Base-by-base conservation (phyloP, 2,329 filamentous ascomycete genomes). In the Lasiodiplodia hormozganensis region DNA sequence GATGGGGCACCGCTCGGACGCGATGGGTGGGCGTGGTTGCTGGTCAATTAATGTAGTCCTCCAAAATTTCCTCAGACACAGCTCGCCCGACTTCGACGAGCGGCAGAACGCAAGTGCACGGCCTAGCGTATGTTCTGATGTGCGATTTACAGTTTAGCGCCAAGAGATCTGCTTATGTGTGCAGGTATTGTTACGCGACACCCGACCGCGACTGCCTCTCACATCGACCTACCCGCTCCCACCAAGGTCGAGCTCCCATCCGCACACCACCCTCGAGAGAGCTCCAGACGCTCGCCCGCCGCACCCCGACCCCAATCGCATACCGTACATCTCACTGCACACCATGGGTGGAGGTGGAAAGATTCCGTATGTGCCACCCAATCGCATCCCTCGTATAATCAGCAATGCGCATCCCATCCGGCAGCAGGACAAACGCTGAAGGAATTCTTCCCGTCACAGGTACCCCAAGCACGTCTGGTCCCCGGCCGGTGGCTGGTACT, bases 381-480 rank as follows among this genome's bases (percentile, higher is more conserved):
- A 53, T 38, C 38, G 69, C 69, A 64, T 52, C 28, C 62, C 71
- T 76, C 67, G 76, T 64, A 64, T 64, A 64, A 64, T 64, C 60
- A 64, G 60, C 60, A 64, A 16, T n/a, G 47, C 60, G 47, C 43
- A 64, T 52, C 73, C 25, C 47, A 31, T 49, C 38, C 52, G n/a
- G 47, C 40, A 51, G 21, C 49, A 56, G 25, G 40, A 43, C 60
- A 43, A 40, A 67, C 53, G 31, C 47, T 52, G 60, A 52, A 14
- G 28, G 47, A 52, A 36, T 31, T 21, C 47, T 36, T 53, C 16
- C 47, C 34, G 53, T 58, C n/a, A 57, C 76, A 97, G 93, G 78
- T 97, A 97, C 84, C 94, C 94, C 81, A 97, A 97, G 87, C 95
- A 99, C 87, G 93, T 99, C 87, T 99, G 96, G 96, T 98, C 96